These are phyloP conservation scores for Nitzschia sp. DNA, from an alignment of 108 stramenopile species.

Conservation along the genomic window DNA sequence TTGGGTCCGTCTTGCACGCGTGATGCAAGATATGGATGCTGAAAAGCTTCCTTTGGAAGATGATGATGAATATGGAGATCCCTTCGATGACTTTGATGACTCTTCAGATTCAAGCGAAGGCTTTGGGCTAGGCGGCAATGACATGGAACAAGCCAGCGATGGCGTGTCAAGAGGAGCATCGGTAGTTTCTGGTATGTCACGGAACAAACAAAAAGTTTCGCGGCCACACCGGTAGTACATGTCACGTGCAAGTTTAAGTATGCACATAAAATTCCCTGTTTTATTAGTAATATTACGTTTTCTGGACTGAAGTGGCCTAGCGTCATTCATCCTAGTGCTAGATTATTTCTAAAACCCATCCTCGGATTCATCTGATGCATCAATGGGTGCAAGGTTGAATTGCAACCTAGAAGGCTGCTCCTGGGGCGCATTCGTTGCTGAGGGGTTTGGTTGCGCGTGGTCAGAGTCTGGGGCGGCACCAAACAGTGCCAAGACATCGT, in stretches of 20 bases:
- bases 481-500: conserved; percentile 26
- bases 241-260: no score
- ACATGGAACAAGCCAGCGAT: not conserved
- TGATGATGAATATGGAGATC: conserved; percentile 7
- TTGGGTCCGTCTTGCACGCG: conserved; percentile 46
- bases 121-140: conserved; percentile 17
- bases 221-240: no score
- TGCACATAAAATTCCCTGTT: no score
- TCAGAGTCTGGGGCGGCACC: conserved; percentile 6
- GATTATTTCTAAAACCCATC: no score
- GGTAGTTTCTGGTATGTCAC: not conserved
- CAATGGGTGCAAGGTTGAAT: no score
- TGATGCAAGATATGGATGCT: conserved; percentile 31
- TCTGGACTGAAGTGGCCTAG: no score
- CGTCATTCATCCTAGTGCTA: no score
- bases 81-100: conserved; percentile 34
- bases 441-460: no score
- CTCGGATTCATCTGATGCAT: no score
- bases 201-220: not conserved
- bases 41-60: not conserved
- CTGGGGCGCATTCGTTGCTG: no score
- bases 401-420: no score
- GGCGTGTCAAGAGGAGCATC: not conserved
- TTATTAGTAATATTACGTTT: no score
- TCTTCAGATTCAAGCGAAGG: conserved; percentile 28